Evolutionary conservation across 352 stramenopile species (phyloP).

Genomic region (Globisporangium alternatum): DNA sequence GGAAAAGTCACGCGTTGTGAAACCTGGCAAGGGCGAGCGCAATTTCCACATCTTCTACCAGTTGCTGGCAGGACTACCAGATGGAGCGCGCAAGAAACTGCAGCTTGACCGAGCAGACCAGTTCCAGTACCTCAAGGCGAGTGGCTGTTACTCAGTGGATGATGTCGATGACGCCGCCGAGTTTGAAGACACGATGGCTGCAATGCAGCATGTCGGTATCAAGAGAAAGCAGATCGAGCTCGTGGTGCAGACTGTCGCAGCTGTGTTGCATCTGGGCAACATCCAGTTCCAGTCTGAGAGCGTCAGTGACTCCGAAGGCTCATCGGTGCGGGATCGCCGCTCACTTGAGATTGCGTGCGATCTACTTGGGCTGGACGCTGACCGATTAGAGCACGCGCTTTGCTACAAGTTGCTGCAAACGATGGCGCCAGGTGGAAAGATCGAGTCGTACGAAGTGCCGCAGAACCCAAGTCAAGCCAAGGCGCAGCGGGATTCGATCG

Average conservation of each 20-base stretch:
- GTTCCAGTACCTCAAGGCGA: constrained; percentile 89
- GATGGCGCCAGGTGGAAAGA: constrained; percentile 78
- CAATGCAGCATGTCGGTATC: constrained; percentile 87
- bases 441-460: constrained; percentile 86
- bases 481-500: constrained; percentile 94
- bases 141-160: constrained; percentile 87
- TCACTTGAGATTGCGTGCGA: constrained; percentile 66
- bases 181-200: constrained; percentile 83
- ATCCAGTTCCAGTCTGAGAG: constrained; percentile 57
- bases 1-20: constrained; percentile 90
- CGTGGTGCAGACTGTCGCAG: constrained; percentile 81
- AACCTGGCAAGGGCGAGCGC: constrained; percentile 82
- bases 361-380: constrained; percentile 63
- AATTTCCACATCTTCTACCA: constrained; percentile 97
- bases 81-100: constrained; percentile 64
- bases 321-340: constrained; percentile 37
- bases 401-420: constrained; percentile 86
- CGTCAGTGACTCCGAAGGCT: constrained; percentile 76
- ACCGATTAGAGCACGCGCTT: constrained; percentile 62
- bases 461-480: constrained; percentile 86
- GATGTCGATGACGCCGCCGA: constrained; percentile 90
- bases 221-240: constrained; percentile 88
- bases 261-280: constrained; percentile 80
- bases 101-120: constrained; percentile 64
- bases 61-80: constrained; percentile 67